Conservation (phyloP, 2,329 filamentous ascomycete species). For the Colletotrichum lupini region DNA sequence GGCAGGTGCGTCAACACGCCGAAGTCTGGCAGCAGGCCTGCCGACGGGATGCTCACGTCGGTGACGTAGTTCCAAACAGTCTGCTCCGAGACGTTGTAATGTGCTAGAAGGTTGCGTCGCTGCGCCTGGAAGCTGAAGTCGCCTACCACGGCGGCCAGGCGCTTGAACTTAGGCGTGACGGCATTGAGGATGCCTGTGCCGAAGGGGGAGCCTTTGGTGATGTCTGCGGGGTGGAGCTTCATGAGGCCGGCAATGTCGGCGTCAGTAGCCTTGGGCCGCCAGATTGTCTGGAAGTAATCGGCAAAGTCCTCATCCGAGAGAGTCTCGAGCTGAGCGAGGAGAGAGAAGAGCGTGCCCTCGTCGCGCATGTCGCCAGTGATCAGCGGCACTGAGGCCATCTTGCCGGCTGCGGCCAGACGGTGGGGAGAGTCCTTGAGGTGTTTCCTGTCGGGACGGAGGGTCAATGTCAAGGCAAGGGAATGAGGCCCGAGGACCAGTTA, state of each 20-base stretch:
- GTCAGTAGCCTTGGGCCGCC: conserved; percentile 3
- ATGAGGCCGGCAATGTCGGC: conserved; percentile 10
- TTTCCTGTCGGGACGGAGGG: conserved; percentile 8
- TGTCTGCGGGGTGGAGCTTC: conserved; percentile 49
- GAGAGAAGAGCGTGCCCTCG: conserved; percentile 72
- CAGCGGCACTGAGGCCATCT: conserved; percentile 59
- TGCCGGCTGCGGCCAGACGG: conserved; percentile 4
- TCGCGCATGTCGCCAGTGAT: conserved; percentile 74
- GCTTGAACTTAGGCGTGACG: conserved; percentile 73
- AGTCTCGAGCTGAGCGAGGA: conserved; percentile 42
- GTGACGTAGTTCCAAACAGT: conserved; percentile 17
- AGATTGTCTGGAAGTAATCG: not conserved
- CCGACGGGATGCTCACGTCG: conserved; percentile 12
- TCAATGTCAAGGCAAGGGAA: conserved; percentile 10
- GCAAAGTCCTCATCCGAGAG: not conserved
- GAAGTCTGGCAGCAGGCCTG: not conserved
- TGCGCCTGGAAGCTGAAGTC: conserved; percentile 65
- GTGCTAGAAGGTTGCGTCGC: conserved; percentile 55
- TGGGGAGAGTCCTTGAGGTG: conserved; percentile 16
- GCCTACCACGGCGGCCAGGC: conserved; percentile 70
- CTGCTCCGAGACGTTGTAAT: conserved; percentile 14
- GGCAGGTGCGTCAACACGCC: conserved; percentile 10
- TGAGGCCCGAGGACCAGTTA: conserved; percentile 6
- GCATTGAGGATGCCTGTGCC: conserved; percentile 67
- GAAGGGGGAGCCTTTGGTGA: conserved; percentile 70